phyloP scores from a whole-genome alignment of 164 flowering plant genomes.

The Sextonia rubra region DNA sequence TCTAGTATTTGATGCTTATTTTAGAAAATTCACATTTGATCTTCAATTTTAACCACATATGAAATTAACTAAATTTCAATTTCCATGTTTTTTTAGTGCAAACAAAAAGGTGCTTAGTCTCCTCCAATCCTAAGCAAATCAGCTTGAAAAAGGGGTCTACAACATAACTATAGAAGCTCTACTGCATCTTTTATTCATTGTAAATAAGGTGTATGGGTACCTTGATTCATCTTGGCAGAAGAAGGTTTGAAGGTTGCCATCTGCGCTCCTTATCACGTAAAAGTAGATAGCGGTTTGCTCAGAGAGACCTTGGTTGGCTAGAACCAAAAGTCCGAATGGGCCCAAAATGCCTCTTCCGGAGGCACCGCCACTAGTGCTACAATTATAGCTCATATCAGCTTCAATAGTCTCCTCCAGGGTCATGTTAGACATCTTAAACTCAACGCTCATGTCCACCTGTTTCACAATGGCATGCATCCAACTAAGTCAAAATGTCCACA shows the following conservation, averaged over 20 bases:
- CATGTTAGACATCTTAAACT: slow-evolving; percentile 55
- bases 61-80: no score
- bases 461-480: background rate
- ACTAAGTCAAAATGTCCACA: no score
- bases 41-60: no score
- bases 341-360: slow-evolving; percentile 62
- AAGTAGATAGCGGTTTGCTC: slow-evolving; percentile 87
- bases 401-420: slow-evolving; percentile 30
- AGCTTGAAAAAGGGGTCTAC: no score
- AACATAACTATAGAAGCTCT: no score
- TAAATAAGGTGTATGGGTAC: slow-evolving; percentile 21
- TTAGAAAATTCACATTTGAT: no score
- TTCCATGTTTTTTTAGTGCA: no score
- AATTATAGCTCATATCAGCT: slow-evolving; percentile 39
- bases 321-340: slow-evolving; percentile 81
- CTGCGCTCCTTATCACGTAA: slow-evolving; percentile 50
- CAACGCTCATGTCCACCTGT: slow-evolving; percentile 75
- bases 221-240: slow-evolving; percentile 75
- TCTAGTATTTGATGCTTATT: no score
- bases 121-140: no score
- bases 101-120: no score
- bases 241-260: slow-evolving; percentile 51
- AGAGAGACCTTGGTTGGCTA: slow-evolving; percentile 41
- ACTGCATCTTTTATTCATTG: no score
- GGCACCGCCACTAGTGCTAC: slow-evolving; percentile 55